These are phyloP conservation scores for Pharus latifolius DNA, from an alignment of 176 grass and related monocot genomes.

Conservation along the genomic window DNA sequence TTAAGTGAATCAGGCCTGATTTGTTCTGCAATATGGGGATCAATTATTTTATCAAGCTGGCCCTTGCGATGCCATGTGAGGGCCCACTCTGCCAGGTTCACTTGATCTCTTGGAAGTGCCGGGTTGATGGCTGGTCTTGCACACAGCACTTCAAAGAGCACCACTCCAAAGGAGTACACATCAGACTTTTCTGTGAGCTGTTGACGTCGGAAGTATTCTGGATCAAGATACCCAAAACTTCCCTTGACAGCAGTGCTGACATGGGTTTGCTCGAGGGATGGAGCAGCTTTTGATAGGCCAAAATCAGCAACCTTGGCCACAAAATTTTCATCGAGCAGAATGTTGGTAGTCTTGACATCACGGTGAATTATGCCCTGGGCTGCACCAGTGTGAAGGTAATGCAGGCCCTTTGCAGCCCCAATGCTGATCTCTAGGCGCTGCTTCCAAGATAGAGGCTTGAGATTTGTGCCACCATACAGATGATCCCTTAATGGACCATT, in stretches of 20 bases:
- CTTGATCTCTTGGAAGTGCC: slow-evolving; percentile 82
- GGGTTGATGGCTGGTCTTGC: slow-evolving; percentile 92
- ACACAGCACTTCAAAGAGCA: slow-evolving; percentile 85
- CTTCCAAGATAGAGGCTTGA: slow-evolving; percentile 64
- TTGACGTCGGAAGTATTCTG: slow-evolving; percentile 93
- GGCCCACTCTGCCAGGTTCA: slow-evolving; percentile 92
- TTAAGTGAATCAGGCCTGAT: slow-evolving; percentile 57
- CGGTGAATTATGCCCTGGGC: slow-evolving; percentile 97
- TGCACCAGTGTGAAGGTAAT: slow-evolving; percentile 94
- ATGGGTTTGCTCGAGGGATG: slow-evolving; percentile 85
- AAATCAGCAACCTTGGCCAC: slow-evolving; percentile 88
- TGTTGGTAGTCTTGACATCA: slow-evolving; percentile 96
- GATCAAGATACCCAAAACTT: slow-evolving; percentile 95
- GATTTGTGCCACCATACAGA: slow-evolving; percentile 55
- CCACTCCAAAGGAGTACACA: slow-evolving; percentile 92
- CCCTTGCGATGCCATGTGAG: slow-evolving; percentile 63
- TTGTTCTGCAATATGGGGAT: slow-evolving; percentile 54
- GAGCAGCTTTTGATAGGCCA: slow-evolving; percentile 82
- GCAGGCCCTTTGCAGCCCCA: slow-evolving; percentile 78
- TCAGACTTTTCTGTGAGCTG: slow-evolving; percentile 95
- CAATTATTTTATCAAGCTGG: slow-evolving; percentile 69
- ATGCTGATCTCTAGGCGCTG: slow-evolving; percentile 83
- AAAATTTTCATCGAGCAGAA: slow-evolving; percentile 85
- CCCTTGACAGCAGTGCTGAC: slow-evolving; percentile 96
- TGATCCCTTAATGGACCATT: slow-evolving; percentile 79